phyloP scores from a whole-genome alignment of 352 stramenopile genomes.

The Aphanomyces cochlioides region DNA sequence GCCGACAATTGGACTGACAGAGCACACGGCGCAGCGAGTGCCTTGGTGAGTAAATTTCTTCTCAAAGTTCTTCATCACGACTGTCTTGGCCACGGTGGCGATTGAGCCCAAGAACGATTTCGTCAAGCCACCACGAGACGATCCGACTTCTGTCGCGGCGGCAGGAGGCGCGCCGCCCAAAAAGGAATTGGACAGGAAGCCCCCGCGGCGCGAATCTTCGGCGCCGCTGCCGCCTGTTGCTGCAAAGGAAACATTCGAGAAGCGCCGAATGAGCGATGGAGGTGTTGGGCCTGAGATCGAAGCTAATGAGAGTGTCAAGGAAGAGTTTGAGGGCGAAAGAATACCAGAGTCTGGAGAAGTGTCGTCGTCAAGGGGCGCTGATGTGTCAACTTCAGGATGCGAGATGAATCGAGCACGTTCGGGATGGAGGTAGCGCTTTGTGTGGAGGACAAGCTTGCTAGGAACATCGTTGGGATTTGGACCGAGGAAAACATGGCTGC shows the following conservation, averaged over 20 bases:
- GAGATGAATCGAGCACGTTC: conserved; percentile 27
- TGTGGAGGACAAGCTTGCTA: conserved; percentile 66
- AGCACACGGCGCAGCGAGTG: conserved; percentile 78
- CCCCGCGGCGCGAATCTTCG: conserved; percentile 14
- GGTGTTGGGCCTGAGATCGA: background rate
- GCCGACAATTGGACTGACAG: conserved; percentile 71
- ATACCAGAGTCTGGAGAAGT: no score
- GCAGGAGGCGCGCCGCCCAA: background rate
- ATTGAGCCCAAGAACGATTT: conserved; percentile 25
- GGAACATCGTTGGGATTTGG: conserved; percentile 56
- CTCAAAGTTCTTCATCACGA: conserved; percentile 38
- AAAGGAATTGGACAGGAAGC: conserved; percentile 28
- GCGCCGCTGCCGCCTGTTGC: conserved; percentile 1
- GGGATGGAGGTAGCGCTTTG: conserved; percentile 40
- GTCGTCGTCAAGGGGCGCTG: background rate
- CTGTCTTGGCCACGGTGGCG: conserved; percentile 61
- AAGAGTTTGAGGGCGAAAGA: no score
- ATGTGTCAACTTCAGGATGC: background rate
- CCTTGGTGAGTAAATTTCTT: conserved; percentile 68
- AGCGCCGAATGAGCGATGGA: background rate
- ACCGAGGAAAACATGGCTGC: conserved; percentile 67
- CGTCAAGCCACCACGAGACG: background rate
- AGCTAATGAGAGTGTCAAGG: no score
- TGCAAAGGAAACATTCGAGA: conserved; percentile 20
- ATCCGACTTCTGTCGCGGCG: background rate